Base-by-base conservation (phyloP, 352 stramenopile species). In the Globisporangium okanoganense region DNA sequence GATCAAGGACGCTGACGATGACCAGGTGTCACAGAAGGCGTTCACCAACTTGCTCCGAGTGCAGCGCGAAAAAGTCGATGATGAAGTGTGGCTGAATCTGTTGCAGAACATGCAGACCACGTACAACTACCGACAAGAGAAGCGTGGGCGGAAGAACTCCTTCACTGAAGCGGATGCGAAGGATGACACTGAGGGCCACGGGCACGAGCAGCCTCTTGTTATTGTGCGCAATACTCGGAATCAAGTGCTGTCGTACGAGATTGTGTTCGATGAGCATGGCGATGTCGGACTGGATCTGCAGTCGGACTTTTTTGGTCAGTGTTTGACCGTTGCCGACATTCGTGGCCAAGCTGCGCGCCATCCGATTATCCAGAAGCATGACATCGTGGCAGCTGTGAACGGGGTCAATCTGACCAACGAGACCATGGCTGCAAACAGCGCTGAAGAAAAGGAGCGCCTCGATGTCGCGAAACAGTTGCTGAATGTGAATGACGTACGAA, bases 191-290 rank as follows among this genome's bases (percentile, higher is more conserved):
- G 36, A 62, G 20, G 54, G 60, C 12, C 66, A 71, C 31, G 63
- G 57, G 2, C 50, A 65, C n/a, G 66, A 75, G 25, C 48, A 72
- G 27, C 75, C 75, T 16, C 62, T 77, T 9, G 71, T 85, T 2
- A 67, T 83, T n/a, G 71, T 87, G 0, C 71, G 76, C 5, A 84
- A 87, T 57, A 83, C 75, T 22, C 52, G 65, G n/a, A 85, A 87
- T 55, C 76, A 87, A 70, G 72, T 85, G n/a, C 47, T 87, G 6
- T 83, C 75, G 38, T 85, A 85, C 58, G 75, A 87, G 49, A 80
- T 87, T 38, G 72, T 72, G 14, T 87, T 85, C 33, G 68, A 77
- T 10, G 75, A 83, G 49, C 58, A 64, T 6, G 73, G 73, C 10
- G 66, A 76, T 7, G 61, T 82, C 29, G 78, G 78, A 1, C 40